These are phyloP conservation scores for Sungouiella thailandica DNA, from an alignment of 805 yeast species.

Conservation along the genomic window DNA sequence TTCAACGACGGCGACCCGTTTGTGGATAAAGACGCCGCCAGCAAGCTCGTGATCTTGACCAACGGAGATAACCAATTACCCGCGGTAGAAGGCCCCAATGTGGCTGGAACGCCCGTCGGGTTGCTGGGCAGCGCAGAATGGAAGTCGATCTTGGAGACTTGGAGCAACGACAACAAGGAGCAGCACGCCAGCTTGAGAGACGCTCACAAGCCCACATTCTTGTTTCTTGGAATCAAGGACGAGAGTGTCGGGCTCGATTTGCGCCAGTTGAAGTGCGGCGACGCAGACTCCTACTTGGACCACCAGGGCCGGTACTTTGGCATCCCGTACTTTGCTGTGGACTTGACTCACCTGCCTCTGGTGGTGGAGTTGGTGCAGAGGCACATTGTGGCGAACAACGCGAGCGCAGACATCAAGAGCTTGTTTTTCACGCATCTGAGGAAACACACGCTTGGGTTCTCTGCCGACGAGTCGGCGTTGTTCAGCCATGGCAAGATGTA, in stretches of 20 bases:
- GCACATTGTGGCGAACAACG: slow-evolving; percentile 12
- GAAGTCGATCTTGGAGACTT: slow-evolving; percentile 11
- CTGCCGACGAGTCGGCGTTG: slow-evolving; percentile 51
- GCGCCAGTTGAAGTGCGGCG: slow-evolving; percentile 22
- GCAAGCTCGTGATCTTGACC: slow-evolving; percentile 30
- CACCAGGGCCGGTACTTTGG: slow-evolving; percentile 51
- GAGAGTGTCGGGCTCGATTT: slow-evolving; percentile 39
- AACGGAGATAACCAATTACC: slow-evolving; percentile 31
- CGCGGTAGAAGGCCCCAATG: slow-evolving; percentile 10
- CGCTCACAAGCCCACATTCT: slow-evolving; percentile 29
- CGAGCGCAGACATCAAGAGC: slow-evolving; percentile 13
- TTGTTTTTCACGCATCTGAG: slow-evolving; percentile 28
- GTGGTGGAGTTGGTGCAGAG: slow-evolving; percentile 32
- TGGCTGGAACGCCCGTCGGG: slow-evolving; percentile 18
- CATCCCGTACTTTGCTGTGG: slow-evolving; percentile 61
- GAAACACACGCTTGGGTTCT: slow-evolving; percentile 32
- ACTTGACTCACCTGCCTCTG: slow-evolving; percentile 43
- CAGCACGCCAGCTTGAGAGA: slow-evolving; percentile 38
- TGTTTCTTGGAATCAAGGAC: slow-evolving; percentile 41
- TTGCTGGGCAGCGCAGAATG: slow-evolving; percentile 13
- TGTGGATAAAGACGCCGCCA: slow-evolving; percentile 22
- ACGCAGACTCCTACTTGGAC: slow-evolving; percentile 32
- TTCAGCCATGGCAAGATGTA: slow-evolving; percentile 81
- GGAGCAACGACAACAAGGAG: slow-evolving; percentile 30
- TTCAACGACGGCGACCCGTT: slow-evolving; percentile 28